Percentiles rank a stretch among this genome's conserved stretches.
Evolutionary conservation across 306 rosid genomes (phyloP).

Genomic region (Trifolium dubium): DNA sequence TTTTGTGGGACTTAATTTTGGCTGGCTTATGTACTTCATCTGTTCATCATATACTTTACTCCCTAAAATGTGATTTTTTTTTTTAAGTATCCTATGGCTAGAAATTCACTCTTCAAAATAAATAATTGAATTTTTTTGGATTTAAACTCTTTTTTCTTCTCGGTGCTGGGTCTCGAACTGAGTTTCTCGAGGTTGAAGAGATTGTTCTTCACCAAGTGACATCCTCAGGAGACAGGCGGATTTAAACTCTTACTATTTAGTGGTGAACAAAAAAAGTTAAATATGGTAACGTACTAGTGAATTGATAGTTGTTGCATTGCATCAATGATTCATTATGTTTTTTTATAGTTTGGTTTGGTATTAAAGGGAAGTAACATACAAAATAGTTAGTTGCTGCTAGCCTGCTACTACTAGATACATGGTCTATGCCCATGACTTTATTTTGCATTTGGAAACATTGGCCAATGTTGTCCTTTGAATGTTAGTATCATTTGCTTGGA

Average conservation of each 20-base stretch:
- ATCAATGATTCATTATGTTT: conserved; percentile 19
- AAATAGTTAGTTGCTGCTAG: too few relatives aligned
- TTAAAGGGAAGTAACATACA: neutral
- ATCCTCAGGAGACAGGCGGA: too few relatives aligned
- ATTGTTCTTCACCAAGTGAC: too few relatives aligned
- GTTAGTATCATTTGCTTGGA: neutral
- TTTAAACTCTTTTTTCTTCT: too few relatives aligned
- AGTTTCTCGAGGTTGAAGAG: too few relatives aligned
- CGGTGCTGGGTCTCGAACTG: too few relatives aligned
- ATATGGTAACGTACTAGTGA: conserved; percentile 30
- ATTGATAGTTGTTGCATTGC: neutral
- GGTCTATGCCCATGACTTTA: neutral
- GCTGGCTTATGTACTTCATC: conserved; percentile 14
- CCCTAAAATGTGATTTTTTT: conserved; percentile 11
- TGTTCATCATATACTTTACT: neutral
- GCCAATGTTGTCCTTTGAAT: neutral
- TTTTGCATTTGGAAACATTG: neutral
- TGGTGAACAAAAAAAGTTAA: conserved; percentile 11
- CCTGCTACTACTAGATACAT: neutral
- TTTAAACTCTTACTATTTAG: too few relatives aligned
- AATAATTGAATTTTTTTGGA: too few relatives aligned
- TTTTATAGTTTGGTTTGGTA: conserved; percentile 8
- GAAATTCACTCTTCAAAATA: too few relatives aligned
- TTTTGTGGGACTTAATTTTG: conserved; percentile 47
- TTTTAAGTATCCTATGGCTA: too few relatives aligned